Percentiles rank a stretch among this genome's conserved stretches.
Evolutionary conservation across 192 early-diverging fungal genomes (phyloP).

Genomic region (Coemansia reversa): DNA sequence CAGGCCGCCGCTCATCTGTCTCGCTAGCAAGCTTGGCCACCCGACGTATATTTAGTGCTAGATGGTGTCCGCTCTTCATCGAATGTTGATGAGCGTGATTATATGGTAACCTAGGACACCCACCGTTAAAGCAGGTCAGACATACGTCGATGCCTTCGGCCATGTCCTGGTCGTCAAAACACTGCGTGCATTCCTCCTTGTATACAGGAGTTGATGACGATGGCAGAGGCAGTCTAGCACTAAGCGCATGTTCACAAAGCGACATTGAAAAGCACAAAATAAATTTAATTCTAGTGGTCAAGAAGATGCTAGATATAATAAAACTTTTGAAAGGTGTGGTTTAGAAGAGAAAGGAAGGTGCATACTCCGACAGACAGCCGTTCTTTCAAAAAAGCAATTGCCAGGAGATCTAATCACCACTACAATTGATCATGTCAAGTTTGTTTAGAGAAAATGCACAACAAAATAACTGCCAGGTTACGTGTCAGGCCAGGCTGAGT

Average conservation of each 20-base stretch:
- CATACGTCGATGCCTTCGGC: constrained; percentile 87
- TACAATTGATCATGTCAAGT: too few relatives aligned
- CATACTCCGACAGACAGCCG: too few relatives aligned
- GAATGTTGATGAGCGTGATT: constrained; percentile 78
- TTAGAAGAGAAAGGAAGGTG: too few relatives aligned
- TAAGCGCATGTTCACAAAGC: constrained; percentile 35
- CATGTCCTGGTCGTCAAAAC: constrained; percentile 81
- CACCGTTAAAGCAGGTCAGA: constrained; percentile 92
- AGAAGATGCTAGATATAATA: too few relatives aligned
- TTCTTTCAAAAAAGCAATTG: too few relatives aligned
- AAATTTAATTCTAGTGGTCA: too few relatives aligned
- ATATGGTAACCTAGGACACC: constrained; percentile 64
- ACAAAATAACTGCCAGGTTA: too few relatives aligned
- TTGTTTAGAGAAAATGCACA: too few relatives aligned
- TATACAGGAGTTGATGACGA: constrained; percentile 53
- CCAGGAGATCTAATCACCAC: too few relatives aligned
- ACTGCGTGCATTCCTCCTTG: constrained; percentile 96
- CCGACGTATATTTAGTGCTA: constrained; percentile 84
- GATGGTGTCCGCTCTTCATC: constrained; percentile 68
- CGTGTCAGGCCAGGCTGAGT: too few relatives aligned
- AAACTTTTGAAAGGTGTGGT: too few relatives aligned
- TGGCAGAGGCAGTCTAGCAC: constrained; percentile 25
- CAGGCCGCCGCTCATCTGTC: constrained; percentile 30
- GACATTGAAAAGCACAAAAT: constrained; percentile 12
- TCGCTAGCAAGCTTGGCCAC: constrained; percentile 37